Conservation (phyloP, 768 basidiomycete species). For the Tulasnella sp. region DNA sequence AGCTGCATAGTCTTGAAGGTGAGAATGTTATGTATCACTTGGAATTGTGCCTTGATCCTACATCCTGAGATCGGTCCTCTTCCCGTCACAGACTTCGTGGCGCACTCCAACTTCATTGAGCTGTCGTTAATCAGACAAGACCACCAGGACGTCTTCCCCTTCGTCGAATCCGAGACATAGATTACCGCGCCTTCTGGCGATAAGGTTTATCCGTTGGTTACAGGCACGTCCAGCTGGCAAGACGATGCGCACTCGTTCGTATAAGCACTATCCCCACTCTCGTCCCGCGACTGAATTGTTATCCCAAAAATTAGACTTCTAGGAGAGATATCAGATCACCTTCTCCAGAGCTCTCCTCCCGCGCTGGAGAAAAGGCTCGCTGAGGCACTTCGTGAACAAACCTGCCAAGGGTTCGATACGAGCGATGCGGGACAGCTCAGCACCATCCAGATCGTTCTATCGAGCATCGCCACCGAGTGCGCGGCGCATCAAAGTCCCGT, state of each 20-base stretch:
- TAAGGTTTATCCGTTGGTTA: slow-evolving; percentile 3
- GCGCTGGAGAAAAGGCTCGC: neutral
- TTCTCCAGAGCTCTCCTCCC: neutral
- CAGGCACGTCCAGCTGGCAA: neutral
- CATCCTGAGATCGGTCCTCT: neutral
- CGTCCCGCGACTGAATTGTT: too few species aligned
- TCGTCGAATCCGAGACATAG: slow-evolving; percentile 2
- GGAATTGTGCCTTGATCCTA: too few species aligned
- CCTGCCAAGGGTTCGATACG: too few species aligned
- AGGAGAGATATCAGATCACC: neutral
- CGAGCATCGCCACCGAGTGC: too few species aligned
- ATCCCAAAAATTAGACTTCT: neutral
- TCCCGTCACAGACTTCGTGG: slow-evolving; percentile 6
- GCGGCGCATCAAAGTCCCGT: too few species aligned
- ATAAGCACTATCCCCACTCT: too few species aligned
- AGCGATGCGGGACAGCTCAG: too few species aligned
- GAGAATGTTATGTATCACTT: too few species aligned
- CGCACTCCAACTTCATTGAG: slow-evolving; percentile 13
- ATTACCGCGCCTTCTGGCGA: neutral
- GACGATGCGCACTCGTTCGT: slow-evolving; percentile 2
- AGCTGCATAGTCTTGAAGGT: too few species aligned
- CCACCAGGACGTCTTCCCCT: slow-evolving; percentile 6
- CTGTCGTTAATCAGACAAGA: neutral
- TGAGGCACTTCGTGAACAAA: neutral
- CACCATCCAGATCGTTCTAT: too few species aligned